Conservation (phyloP, 2,329 filamentous ascomycete species). For the Taxawa tesnikishii region DNA sequence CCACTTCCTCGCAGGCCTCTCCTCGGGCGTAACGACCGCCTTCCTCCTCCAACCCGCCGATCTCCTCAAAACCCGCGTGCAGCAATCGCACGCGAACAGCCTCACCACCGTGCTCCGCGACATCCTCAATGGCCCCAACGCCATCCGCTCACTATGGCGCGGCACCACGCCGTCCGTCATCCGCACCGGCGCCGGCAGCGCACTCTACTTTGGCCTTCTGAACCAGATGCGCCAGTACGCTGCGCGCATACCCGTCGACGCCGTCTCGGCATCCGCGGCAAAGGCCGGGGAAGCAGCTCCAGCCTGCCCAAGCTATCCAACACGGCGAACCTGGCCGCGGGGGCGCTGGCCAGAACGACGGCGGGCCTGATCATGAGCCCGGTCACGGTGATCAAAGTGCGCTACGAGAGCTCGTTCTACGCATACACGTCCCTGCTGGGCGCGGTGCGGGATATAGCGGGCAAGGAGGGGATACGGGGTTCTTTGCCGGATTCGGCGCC, state of each 20-base stretch:
- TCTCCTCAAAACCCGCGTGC: conserved; percentile 89
- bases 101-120: conserved; percentile 56
- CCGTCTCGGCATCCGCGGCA: conserved; percentile 9
- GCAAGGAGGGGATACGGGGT: conserved; percentile 65
- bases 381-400: conserved; percentile 89
- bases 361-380: conserved; percentile 92
- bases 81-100: conserved; percentile 62
- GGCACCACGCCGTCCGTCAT: conserved; percentile 88
- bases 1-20: conserved; percentile 80
- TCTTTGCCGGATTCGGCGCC: conserved; percentile 88
- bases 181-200: conserved; percentile 82
- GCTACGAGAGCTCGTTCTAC: conserved; percentile 84
- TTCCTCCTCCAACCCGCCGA: conserved; percentile 90
- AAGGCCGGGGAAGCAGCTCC: conserved; percentile 28
- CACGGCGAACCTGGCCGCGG: conserved; percentile 72
- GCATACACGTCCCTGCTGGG: conserved; percentile 63
- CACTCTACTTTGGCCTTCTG: conserved; percentile 84
- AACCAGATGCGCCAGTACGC: conserved; percentile 44
- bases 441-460: conserved; percentile 63
- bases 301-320: conserved; percentile 73
- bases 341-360: conserved; percentile 69
- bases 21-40: conserved; percentile 77
- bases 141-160: conserved; percentile 72
- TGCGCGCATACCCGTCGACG: conserved; percentile 13
- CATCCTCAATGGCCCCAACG: conserved; percentile 54